Percentiles rank a stretch among this genome's conserved stretches.
Conservation (phyloP, 345 rosid genomes). For the Euphorbia peplus region DNA sequence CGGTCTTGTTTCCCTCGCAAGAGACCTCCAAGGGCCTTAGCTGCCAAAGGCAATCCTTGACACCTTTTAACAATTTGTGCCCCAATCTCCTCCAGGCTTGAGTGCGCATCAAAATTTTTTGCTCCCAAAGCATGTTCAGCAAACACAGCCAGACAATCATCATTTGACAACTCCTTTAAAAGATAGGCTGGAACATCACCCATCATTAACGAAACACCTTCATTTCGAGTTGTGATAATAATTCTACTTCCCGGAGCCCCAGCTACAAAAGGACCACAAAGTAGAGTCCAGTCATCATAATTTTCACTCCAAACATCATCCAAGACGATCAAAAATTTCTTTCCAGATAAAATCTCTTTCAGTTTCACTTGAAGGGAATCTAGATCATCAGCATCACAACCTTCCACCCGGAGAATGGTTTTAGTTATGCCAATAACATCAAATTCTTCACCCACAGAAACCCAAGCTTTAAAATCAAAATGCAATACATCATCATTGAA, state of each 20-base stretch:
- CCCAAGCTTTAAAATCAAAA: background rate
- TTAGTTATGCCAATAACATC: slow-evolving; percentile 3
- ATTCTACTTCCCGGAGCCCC: slow-evolving; percentile 29
- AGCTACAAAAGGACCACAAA: slow-evolving; percentile 11
- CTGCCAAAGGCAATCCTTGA: slow-evolving; percentile 32
- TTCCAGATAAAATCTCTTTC: slow-evolving; percentile 7
- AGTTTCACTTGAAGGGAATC: slow-evolving; percentile 20
- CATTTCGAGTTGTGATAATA: slow-evolving; percentile 23
- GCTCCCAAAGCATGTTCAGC: background rate
- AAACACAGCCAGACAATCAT: background rate
- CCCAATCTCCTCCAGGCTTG: background rate
- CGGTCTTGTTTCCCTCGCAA: background rate
- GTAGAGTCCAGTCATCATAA: slow-evolving; percentile 18
- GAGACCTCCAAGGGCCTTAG: slow-evolving; percentile 25
- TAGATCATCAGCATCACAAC: slow-evolving; percentile 1
- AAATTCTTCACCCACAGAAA: background rate
- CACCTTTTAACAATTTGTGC: slow-evolving; percentile 20
- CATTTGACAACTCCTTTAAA: slow-evolving; percentile 12
- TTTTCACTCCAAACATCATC: too few species aligned
- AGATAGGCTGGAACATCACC: background rate
- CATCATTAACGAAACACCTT: slow-evolving; percentile 9
- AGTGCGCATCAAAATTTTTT: slow-evolving; percentile 7
- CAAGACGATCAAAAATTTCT: slow-evolving; percentile 22
- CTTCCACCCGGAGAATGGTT: background rate
- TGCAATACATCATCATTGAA: background rate